These are phyloP conservation scores for Epichloe sylvatica DNA, from an alignment of 2,329 filamentous ascomycete genomes.

Conservation along the genomic window DNA sequence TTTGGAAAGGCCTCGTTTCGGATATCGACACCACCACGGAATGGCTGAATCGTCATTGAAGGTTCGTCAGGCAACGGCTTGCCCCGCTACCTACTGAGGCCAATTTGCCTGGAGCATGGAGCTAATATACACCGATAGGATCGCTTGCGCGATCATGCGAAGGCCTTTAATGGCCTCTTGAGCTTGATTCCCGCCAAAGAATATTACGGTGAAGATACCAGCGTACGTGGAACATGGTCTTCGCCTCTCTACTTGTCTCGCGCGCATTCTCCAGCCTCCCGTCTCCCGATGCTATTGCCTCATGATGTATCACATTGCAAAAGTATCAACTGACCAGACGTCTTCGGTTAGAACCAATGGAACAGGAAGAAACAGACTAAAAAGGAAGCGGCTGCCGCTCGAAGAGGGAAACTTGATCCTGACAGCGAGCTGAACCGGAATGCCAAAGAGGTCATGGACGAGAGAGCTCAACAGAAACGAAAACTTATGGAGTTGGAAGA, in stretches of 20 bases:
- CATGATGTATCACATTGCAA: neutral
- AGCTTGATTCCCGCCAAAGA: slow-evolving; percentile 81
- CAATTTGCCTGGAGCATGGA: neutral
- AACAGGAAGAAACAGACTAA: slow-evolving; percentile 89
- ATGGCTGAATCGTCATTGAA: slow-evolving; percentile 34
- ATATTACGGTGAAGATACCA: slow-evolving; percentile 78
- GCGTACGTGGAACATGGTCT: slow-evolving; percentile 41
- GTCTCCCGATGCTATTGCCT: neutral
- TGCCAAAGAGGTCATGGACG: slow-evolving; percentile 86
- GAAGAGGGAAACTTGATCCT: slow-evolving; percentile 80
- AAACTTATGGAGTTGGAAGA: slow-evolving; percentile 54
- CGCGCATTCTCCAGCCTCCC: neutral
- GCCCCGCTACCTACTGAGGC: slow-evolving; percentile 13
- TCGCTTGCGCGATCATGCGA: slow-evolving; percentile 44
- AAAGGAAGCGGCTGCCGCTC: slow-evolving; percentile 67
- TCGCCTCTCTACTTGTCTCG: neutral
- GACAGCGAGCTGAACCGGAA: slow-evolving; percentile 67
- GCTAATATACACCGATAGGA: slow-evolving; percentile 26
- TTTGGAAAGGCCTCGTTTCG: neutral
- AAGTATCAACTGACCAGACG: neutral
- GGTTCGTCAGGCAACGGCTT: slow-evolving; percentile 24
- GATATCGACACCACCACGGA: neutral
- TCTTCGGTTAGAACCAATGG: slow-evolving; percentile 64
- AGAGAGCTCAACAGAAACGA: slow-evolving; percentile 61
- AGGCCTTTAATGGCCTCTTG: slow-evolving; percentile 75